These are phyloP conservation scores for Trichoderma sp. DNA, from an alignment of 2,329 filamentous ascomycete species.

Conservation along the genomic window DNA sequence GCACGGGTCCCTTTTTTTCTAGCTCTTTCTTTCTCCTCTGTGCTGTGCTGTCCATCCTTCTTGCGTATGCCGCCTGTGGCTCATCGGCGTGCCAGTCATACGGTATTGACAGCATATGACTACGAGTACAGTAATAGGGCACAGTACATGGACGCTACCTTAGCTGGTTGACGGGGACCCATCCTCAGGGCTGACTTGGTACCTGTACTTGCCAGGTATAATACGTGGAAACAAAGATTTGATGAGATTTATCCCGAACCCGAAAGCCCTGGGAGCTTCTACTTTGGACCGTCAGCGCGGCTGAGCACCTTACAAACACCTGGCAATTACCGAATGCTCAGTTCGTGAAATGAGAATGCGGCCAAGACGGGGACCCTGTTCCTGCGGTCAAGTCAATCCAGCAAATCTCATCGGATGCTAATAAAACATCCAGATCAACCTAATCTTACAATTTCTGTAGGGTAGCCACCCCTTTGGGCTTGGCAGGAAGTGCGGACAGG, in stretches of 20 bases:
- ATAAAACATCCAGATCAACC: conserved; percentile 1
- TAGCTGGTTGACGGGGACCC: neutral
- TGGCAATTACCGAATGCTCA: neutral
- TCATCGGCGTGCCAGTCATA: neutral
- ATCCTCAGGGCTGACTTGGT: conserved; percentile 16
- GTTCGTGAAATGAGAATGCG: neutral
- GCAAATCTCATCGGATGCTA: neutral
- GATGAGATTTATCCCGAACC: neutral
- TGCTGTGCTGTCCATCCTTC: neutral
- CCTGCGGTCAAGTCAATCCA: neutral
- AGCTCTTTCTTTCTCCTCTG: neutral
- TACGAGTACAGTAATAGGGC: neutral
- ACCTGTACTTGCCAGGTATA: neutral
- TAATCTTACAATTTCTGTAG: neutral
- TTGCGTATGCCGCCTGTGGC: neutral
- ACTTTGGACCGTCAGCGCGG: neutral
- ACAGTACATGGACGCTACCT: neutral
- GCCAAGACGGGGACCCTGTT: neutral
- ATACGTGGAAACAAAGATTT: neutral
- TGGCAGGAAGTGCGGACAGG: neutral
- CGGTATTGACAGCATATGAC: neutral
- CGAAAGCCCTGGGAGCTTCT: neutral
- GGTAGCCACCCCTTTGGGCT: neutral
- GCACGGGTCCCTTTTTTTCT: neutral
- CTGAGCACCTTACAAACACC: neutral